These are phyloP conservation scores for Triticum monococcum DNA, from an alignment of 176 grass and related monocot genomes.

Conservation along the genomic window DNA sequence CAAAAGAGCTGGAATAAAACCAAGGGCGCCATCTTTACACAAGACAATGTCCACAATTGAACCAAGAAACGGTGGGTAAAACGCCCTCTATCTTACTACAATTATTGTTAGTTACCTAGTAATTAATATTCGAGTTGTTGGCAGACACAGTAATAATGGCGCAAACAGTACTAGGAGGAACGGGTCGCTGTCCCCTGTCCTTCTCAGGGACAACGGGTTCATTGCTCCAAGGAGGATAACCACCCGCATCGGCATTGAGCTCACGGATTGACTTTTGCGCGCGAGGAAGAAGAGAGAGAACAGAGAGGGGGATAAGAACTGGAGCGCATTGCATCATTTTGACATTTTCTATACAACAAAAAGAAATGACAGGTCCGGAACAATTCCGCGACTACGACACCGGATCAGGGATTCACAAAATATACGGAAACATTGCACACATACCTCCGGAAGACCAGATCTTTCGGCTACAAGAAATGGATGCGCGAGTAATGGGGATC, in stretches of 20 bases:
- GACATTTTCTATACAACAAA: not conserved
- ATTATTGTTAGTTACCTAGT: constrained; percentile 8
- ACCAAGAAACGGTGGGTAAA: constrained; percentile 25
- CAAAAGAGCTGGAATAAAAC: not conserved
- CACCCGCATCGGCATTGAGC: constrained; percentile 50
- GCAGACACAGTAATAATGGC: constrained; percentile 39
- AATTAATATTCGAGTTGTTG: constrained; percentile 24
- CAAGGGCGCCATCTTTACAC: not conserved
- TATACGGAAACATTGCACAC: not conserved
- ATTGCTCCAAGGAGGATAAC: constrained; percentile 41
- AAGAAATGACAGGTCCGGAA: not conserved
- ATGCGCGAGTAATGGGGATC: constrained; percentile 25
- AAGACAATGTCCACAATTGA: not conserved
- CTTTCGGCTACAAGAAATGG: constrained; percentile 22
- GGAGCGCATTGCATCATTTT: constrained; percentile 10
- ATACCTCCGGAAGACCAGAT: constrained; percentile 21
- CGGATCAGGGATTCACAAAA: not conserved
- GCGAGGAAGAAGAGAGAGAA: constrained; percentile 4
- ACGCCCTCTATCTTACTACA: not conserved
- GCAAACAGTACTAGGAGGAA: constrained; percentile 35
- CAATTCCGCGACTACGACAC: not conserved
- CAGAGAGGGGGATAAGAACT: not conserved
- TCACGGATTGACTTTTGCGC: constrained; percentile 22
- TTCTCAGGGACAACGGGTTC: constrained; percentile 32
- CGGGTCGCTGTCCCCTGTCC: constrained; percentile 37